A percentile compares a stretch with the other conserved stretches of the same genome.
These are phyloP conservation scores for Amanita fuliginea DNA, from an alignment of 768 basidiomycete genomes.

Conservation along the genomic window DNA sequence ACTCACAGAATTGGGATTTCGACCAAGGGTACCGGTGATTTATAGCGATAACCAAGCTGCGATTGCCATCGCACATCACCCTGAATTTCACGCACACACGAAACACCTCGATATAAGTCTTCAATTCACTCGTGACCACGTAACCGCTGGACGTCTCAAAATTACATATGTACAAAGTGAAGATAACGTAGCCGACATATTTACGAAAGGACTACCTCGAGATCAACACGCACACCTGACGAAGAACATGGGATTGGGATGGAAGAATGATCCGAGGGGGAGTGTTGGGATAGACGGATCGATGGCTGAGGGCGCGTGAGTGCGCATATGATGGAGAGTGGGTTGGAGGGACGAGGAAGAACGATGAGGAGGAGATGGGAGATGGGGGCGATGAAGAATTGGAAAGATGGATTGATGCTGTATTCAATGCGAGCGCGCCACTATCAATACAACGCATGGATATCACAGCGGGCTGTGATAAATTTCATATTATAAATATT, in stretches of 20 bases:
- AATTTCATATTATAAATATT: too few species aligned
- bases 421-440: too few species aligned
- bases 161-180: not conserved
- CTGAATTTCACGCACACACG: conserved; percentile 12
- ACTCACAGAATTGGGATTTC: conserved; percentile 9
- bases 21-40: not conserved
- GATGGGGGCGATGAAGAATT: too few species aligned
- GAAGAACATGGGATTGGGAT: conserved; percentile 2
- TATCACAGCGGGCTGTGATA: too few species aligned
- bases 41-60: conserved; percentile 13
- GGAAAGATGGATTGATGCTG: too few species aligned
- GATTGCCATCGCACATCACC: conserved; percentile 11
- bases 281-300: conserved; percentile 6
- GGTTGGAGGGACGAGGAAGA: too few species aligned
- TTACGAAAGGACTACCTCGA: conserved; percentile 10
- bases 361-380: too few species aligned
- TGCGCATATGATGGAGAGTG: too few species aligned
- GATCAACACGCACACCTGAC: not conserved
- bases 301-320: not conserved
- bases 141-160: not conserved
- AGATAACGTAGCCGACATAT: conserved; percentile 11
- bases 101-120: conserved; percentile 14
- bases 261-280: not conserved
- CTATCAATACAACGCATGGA: too few species aligned
- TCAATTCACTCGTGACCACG: conserved; percentile 10